phyloP scores from a whole-genome alignment of 495 filamentous ascomycete genomes.

The Aspergillus nidulans region DNA sequence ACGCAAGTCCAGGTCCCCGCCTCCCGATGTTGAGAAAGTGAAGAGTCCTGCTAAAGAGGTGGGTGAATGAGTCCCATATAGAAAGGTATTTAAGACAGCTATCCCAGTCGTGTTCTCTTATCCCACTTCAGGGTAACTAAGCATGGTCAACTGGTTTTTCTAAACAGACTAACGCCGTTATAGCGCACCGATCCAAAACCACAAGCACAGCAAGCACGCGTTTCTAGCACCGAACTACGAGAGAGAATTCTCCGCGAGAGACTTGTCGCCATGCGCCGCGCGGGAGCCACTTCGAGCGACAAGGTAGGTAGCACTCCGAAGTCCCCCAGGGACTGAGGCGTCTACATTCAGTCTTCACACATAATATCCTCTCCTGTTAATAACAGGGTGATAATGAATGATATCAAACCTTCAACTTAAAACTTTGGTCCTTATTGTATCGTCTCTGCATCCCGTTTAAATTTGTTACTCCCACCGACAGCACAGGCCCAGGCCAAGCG shows the following conservation, averaged over 20 bases:
- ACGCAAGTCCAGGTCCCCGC: slow-evolving; percentile 37
- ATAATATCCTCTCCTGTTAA: neutral
- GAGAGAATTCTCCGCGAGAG: slow-evolving; percentile 65
- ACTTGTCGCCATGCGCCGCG: slow-evolving; percentile 50
- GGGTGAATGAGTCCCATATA: slow-evolving; percentile 37
- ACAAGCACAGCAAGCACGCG: slow-evolving; percentile 8
- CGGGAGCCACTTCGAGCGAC: slow-evolving; percentile 24
- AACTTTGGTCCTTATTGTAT: neutral
- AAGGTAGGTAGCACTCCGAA: slow-evolving; percentile 23
- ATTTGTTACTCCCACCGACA: too few species aligned
- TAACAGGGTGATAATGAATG: neutral
- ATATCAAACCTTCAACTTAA: neutral
- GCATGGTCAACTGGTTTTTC: neutral
- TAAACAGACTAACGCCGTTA: slow-evolving; percentile 10
- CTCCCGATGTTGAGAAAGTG: slow-evolving; percentile 25
- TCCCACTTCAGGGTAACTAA: neutral
- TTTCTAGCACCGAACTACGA: slow-evolving; percentile 52
- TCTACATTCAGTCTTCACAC: neutral
- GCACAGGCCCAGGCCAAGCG: too few species aligned
- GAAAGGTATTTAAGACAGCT: too few species aligned
- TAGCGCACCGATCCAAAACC: slow-evolving; percentile 5
- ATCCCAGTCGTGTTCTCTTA: neutral
- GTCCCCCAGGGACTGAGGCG: neutral
- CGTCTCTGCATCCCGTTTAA: neutral
- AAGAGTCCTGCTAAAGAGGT: slow-evolving; percentile 41